These are phyloP conservation scores for Naematelia encephala DNA, from an alignment of 768 basidiomycete genomes.

Conservation along the genomic window DNA sequence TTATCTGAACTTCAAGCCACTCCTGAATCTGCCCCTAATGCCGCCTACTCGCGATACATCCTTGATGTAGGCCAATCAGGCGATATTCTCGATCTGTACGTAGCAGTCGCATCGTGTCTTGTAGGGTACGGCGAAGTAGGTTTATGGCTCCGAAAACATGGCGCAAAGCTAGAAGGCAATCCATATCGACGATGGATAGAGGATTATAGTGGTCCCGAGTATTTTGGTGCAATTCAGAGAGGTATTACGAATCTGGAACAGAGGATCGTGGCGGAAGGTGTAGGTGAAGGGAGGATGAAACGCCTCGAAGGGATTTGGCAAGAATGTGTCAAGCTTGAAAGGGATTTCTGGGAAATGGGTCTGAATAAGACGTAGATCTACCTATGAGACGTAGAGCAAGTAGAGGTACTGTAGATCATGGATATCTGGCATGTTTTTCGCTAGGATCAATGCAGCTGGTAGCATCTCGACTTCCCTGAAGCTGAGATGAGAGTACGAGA, in stretches of 20 bases:
- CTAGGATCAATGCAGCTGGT: no score
- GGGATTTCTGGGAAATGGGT: constrained; percentile 81
- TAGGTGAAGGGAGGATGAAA: constrained; percentile 59
- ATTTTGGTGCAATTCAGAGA: constrained; percentile 66
- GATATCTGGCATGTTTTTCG: no score
- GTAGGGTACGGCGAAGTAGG: constrained; percentile 92
- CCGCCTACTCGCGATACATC: constrained; percentile 82
- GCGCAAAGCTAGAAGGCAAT: constrained; percentile 66
- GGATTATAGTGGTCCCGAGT: constrained; percentile 70
- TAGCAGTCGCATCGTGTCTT: constrained; percentile 80
- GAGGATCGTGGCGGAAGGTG: constrained; percentile 61
- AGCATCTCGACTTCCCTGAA: no score
- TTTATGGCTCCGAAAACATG: constrained; percentile 68
- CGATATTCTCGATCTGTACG: constrained; percentile 66
- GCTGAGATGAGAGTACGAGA: no score
- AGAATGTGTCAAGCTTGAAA: constrained; percentile 72
- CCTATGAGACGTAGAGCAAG: neutral
- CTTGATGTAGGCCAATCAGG: constrained; percentile 76
- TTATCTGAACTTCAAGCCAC: constrained; percentile 61
- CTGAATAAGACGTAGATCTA: constrained; percentile 38
- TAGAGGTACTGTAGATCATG: neutral
- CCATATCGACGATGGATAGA: constrained; percentile 60
- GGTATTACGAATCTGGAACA: constrained; percentile 77
- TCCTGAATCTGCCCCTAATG: constrained; percentile 67
- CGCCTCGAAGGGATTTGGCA: constrained; percentile 73